Percentiles rank a stretch among this genome's conserved stretches.
These are phyloP conservation scores for Salix purpurea DNA, from an alignment of 345 rosid genomes.

Conservation along the genomic window DNA sequence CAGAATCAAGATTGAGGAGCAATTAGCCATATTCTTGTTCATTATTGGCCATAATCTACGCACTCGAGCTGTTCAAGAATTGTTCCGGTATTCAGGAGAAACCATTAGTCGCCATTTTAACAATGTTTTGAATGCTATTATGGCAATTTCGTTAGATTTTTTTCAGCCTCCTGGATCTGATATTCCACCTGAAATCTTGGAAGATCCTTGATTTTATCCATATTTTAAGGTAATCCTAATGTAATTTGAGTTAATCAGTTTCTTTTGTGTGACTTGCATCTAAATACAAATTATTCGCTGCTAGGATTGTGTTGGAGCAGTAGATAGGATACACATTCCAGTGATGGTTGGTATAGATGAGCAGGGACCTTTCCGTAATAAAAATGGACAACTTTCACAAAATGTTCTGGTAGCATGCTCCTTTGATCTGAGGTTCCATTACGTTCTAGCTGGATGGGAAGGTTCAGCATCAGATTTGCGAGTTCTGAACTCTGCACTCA, in stretches of 20 bases:
- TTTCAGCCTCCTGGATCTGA: conserved; percentile 56
- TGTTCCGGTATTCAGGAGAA: conserved; percentile 77
- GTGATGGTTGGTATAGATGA: conserved; percentile 91
- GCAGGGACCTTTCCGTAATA: conserved; percentile 83
- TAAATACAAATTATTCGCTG: conserved; percentile 18
- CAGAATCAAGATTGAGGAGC: conserved; percentile 87
- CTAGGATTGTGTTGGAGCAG: conserved; percentile 79
- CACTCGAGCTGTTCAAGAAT: conserved; percentile 82
- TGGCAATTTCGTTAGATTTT: conserved; percentile 64
- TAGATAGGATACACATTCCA: conserved; percentile 76
- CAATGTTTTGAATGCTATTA: conserved; percentile 77
- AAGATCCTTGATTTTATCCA: conserved; percentile 55
- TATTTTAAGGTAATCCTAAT: conserved; percentile 59
- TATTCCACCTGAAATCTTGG: conserved; percentile 42
- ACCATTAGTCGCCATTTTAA: conserved; percentile 94
- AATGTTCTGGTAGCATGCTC: conserved; percentile 75
- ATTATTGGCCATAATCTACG: conserved; percentile 82
- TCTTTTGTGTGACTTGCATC: not conserved
- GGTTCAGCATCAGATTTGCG: conserved; percentile 82
- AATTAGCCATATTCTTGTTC: conserved; percentile 76
- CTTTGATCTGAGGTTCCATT: conserved; percentile 75
- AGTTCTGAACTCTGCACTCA: conserved; percentile 72
- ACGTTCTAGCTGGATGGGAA: conserved; percentile 96
- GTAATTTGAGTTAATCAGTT: not conserved
- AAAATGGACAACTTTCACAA: conserved; percentile 71